Conservation (phyloP, 148 eudicot genomes). For the Rhododendron griersonianum region DNA sequence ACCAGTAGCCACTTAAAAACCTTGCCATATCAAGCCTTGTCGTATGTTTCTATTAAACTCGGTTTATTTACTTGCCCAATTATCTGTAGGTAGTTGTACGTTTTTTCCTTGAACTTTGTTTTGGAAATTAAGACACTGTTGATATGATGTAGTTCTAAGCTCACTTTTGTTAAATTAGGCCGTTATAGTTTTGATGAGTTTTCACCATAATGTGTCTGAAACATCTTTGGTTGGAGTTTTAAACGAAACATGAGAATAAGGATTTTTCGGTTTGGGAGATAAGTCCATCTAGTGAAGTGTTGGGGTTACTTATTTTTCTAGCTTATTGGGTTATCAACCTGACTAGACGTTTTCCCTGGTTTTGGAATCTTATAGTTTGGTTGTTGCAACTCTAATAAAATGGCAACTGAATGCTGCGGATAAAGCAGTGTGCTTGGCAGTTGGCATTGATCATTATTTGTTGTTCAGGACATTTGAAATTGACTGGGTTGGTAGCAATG, state of each 20-base stretch:
- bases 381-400: background rate
- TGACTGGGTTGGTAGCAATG: background rate
- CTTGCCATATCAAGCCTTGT: background rate
- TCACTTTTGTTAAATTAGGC: background rate
- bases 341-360: background rate
- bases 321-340: background rate
- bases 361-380: background rate
- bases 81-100: background rate
- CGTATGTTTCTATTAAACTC: background rate
- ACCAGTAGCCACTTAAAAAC: too few species aligned
- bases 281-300: background rate
- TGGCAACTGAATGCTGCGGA: background rate
- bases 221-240: background rate
- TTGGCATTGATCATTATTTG: background rate
- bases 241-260: background rate
- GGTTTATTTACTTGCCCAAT: too few species aligned
- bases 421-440: background rate
- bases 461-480: background rate
- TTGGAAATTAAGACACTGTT: background rate
- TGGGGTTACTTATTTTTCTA: background rate
- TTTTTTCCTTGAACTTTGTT: background rate
- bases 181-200: background rate
- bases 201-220: background rate
- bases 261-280: background rate
- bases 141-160: background rate